phyloP scores from a whole-genome alignment of 139 green algal genomes.

The Coelastrella sp. region DNA sequence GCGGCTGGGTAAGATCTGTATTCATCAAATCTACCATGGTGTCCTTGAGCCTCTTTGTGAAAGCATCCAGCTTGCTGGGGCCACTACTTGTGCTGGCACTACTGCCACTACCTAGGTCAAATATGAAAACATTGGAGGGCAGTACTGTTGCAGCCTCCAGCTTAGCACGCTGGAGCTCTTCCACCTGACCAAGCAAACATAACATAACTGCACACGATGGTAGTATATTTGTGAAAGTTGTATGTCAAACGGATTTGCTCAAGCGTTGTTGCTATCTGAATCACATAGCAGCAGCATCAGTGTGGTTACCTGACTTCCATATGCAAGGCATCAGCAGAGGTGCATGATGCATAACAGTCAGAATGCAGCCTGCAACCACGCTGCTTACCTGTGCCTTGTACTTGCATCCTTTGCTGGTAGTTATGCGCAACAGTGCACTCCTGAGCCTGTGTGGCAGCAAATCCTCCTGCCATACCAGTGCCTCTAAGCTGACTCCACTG shows the following conservation, averaged over 20 bases:
- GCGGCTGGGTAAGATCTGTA: conserved; percentile 42
- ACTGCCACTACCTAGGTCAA: conserved; percentile 29
- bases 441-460: conserved; percentile 37
- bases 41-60: conserved; percentile 45
- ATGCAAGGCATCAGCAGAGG: too few species aligned
- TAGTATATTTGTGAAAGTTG: too few species aligned
- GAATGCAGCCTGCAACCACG: background rate
- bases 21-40: conserved; percentile 53
- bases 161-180: conserved; percentile 60
- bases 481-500: conserved; percentile 56
- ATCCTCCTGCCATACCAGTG: conserved; percentile 55
- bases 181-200: conserved; percentile 50
- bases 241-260: too few species aligned
- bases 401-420: conserved; percentile 47
- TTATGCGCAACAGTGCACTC: conserved; percentile 56
- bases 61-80: conserved; percentile 35
- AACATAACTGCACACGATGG: too few species aligned
- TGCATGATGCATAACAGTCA: too few species aligned
- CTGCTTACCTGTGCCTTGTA: conserved; percentile 52
- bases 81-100: background rate
- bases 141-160: conserved; percentile 11
- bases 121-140: background rate
- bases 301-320: too few species aligned
- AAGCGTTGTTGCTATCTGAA: too few species aligned
- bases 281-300: too few species aligned